phyloP scores from a whole-genome alignment of 2,329 filamentous ascomycete genomes.

The Microsporum ferrugineum region DNA sequence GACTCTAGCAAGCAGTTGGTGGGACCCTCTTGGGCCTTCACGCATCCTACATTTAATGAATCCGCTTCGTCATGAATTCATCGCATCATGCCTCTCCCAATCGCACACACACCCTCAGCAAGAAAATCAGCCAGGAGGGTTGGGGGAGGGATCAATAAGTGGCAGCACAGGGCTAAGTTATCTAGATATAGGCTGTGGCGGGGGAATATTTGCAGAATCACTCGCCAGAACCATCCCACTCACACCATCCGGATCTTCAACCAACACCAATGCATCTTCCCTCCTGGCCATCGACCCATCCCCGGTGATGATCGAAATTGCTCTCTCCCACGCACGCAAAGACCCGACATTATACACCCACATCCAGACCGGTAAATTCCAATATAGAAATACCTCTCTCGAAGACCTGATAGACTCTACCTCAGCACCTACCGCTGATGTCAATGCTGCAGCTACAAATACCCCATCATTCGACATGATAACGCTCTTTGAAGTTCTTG shows the following conservation, averaged over 20 bases:
- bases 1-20: conserved; percentile 85
- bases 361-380: conserved; percentile 45
- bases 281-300: conserved; percentile 39
- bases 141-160: not conserved
- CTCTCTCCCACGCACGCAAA: conserved; percentile 59
- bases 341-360: conserved; percentile 54
- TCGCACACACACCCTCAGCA: conserved; percentile 20
- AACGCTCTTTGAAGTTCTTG: conserved; percentile 82
- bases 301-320: conserved; percentile 45
- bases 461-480: conserved; percentile 58
- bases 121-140: conserved; percentile 11
- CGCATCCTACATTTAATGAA: conserved; percentile 96
- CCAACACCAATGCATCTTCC: conserved; percentile 26
- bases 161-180: conserved; percentile 47
- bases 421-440: conserved; percentile 23
- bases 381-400: conserved; percentile 65
- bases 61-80: conserved; percentile 87
- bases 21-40: conserved; percentile 88
- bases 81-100: conserved; percentile 56
- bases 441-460: conserved; percentile 14
- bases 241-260: conserved; percentile 7
- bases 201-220: conserved; percentile 85
- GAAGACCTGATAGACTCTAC: conserved; percentile 42
- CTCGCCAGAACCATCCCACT: conserved; percentile 33
- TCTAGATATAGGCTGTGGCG: conserved; percentile 89